Evolutionary conservation across 1,139 yeast species (phyloP).

Genomic region (Scheffersomyces illinoinensis): DNA sequence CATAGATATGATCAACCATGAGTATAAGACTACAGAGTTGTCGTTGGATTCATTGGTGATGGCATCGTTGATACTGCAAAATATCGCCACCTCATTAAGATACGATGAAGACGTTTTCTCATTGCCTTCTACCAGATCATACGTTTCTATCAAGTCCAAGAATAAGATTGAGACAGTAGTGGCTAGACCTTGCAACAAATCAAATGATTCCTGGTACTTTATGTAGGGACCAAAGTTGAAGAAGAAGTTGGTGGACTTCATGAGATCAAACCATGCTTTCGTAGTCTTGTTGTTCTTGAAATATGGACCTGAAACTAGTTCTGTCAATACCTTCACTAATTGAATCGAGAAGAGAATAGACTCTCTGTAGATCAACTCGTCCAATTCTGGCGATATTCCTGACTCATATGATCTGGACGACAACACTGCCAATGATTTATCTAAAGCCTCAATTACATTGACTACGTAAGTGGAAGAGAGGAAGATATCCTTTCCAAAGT

Average conservation of each 20-base stretch:
- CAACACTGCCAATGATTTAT: constrained; percentile 7
- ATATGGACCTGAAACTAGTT: constrained; percentile 36
- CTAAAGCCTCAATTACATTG: constrained; percentile 24
- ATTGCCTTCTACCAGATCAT: constrained; percentile 20
- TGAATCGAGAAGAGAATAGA: constrained; percentile 37
- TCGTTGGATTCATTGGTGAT: constrained; percentile 26
- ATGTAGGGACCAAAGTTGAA: constrained; percentile 26
- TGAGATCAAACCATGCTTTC: constrained; percentile 57
- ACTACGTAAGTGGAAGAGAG: constrained; percentile 27
- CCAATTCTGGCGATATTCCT: constrained; percentile 20
- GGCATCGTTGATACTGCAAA: constrained; percentile 41
- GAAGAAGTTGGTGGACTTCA: constrained; percentile 45
- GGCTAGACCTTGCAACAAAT: constrained; percentile 47
- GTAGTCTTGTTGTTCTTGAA: constrained; percentile 32
- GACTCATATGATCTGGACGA: constrained; percentile 10
- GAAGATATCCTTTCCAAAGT: constrained; percentile 40
- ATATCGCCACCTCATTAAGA: constrained; percentile 41
- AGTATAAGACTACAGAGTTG: constrained; percentile 57
- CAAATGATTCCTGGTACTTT: constrained; percentile 32
- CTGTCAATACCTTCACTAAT: constrained; percentile 46
- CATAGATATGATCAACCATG: constrained; percentile 71
- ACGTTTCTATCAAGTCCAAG: constrained; percentile 54
- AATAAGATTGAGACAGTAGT: constrained; percentile 52
- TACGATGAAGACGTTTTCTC: constrained; percentile 17
- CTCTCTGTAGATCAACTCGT: constrained; percentile 33